A percentile compares a stretch with the other conserved stretches of the same genome.
Evolutionary conservation across 164 flowering plant species (phyloP).

Genomic region (Tetrastigma voinierianum): DNA sequence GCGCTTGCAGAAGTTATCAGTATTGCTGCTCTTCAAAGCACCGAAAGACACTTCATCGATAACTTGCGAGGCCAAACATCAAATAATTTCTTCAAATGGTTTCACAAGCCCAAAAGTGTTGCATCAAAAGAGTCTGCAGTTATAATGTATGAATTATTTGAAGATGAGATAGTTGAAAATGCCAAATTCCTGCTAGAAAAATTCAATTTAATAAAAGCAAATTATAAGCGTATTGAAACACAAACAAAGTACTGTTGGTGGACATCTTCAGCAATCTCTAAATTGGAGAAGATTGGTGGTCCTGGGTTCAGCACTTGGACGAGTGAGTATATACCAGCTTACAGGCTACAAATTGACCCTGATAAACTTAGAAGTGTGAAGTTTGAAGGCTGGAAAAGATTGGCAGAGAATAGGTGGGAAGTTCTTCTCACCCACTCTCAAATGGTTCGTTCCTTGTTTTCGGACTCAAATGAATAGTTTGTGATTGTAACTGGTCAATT

Average conservation of each 20-base stretch:
- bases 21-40: conserved; percentile 58
- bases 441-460: conserved; percentile 58
- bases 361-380: conserved; percentile 37
- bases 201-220: conserved; percentile 35
- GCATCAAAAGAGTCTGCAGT: conserved; percentile 66
- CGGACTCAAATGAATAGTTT: neutral
- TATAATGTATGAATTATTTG: conserved; percentile 39
- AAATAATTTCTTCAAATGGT: conserved; percentile 43
- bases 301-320: conserved; percentile 69
- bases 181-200: conserved; percentile 49
- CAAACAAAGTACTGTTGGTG: conserved; percentile 45
- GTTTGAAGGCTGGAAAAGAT: conserved; percentile 69
- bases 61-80: conserved; percentile 26
- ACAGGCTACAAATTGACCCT: conserved; percentile 60
- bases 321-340: conserved; percentile 70
- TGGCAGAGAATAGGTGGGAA: conserved; percentile 67
- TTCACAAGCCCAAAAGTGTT: conserved; percentile 42
- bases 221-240: conserved; percentile 13
- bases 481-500: too few relatives aligned
- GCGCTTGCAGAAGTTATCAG: conserved; percentile 80
- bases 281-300: conserved; percentile 80
- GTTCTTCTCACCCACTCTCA: conserved; percentile 89
- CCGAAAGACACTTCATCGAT: conserved; percentile 41
- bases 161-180: conserved; percentile 64
- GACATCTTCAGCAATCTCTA: conserved; percentile 35